phyloP scores from a whole-genome alignment of 192 early-diverging fungal species.

The Linderina pennispora region DNA sequence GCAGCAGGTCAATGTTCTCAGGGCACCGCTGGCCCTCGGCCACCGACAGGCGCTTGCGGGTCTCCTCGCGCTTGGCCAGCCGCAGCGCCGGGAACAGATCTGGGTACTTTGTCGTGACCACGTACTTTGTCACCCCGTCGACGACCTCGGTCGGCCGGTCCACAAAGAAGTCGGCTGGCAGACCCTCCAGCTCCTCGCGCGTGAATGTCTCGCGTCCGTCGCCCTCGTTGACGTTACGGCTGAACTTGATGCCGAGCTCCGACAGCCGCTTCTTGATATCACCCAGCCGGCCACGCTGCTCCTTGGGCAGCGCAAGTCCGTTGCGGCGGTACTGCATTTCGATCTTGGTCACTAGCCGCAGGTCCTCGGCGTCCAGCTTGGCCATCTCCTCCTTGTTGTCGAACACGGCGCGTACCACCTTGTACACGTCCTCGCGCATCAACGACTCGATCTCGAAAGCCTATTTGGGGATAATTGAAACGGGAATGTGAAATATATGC shows the following conservation, averaged over 20 bases:
- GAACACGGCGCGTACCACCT: conserved; percentile 49
- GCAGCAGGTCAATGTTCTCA: conserved; percentile 55
- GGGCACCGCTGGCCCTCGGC: conserved; percentile 54
- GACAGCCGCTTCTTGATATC: conserved; percentile 61
- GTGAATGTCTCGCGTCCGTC: conserved; percentile 47
- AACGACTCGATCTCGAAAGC: conserved; percentile 60
- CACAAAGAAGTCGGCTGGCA: conserved; percentile 67
- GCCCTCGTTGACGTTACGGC: conserved; percentile 65
- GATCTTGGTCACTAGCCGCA: conserved; percentile 64
- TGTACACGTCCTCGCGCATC: conserved; percentile 62
- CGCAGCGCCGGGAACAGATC: conserved; percentile 46
- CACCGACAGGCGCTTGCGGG: conserved; percentile 44
- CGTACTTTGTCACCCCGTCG: conserved; percentile 58
- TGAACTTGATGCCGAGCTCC: conserved; percentile 65
- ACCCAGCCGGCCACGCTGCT: conserved; percentile 55
- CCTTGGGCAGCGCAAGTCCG: conserved; percentile 61
- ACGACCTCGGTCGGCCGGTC: conserved; percentile 49
- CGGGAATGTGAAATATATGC: too few species aligned
- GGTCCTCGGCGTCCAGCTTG: conserved; percentile 54
- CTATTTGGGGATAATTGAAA: conserved; percentile 3
- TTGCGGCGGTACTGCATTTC: conserved; percentile 60
- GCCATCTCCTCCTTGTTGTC: conserved; percentile 42
- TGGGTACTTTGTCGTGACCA: conserved; percentile 72
- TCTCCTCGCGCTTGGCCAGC: conserved; percentile 48
- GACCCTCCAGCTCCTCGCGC: conserved; percentile 60